These are phyloP conservation scores for Scedosporium minutisporum DNA, from an alignment of 2,329 filamentous ascomycete genomes.

Conservation along the genomic window DNA sequence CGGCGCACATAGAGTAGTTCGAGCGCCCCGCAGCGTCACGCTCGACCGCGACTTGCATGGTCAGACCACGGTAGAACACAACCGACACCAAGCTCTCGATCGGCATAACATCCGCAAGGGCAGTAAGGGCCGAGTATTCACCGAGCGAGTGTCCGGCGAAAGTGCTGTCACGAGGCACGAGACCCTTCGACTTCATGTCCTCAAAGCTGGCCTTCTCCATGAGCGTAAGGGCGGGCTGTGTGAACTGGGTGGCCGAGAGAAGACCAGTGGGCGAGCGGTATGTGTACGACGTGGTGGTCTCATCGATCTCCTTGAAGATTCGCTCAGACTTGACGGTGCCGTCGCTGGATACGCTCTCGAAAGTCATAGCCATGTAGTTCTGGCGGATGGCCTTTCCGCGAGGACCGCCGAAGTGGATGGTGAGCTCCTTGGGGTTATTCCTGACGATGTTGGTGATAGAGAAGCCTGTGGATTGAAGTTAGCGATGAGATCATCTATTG, in stretches of 20 bases:
- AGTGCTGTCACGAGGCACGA: slow-evolving; percentile 91
- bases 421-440: slow-evolving; percentile 98
- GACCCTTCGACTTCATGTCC: slow-evolving; percentile 95
- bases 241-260: slow-evolving; percentile 95
- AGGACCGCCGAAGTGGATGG: slow-evolving; percentile 94
- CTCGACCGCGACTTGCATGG: slow-evolving; percentile 98
- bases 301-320: slow-evolving; percentile 97
- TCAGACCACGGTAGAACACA: slow-evolving; percentile 97
- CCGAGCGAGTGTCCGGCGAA: slow-evolving; percentile 97
- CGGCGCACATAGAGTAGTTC: slow-evolving; percentile 98
- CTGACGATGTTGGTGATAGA: slow-evolving; percentile 98
- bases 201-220: slow-evolving; percentile 99
- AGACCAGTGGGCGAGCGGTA: slow-evolving; percentile 92
- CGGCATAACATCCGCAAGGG: slow-evolving; percentile 97
- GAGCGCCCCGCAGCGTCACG: slow-evolving; percentile 86
- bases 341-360: slow-evolving; percentile 91
- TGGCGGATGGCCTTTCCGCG: slow-evolving; percentile 94
- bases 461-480: slow-evolving; percentile 50
- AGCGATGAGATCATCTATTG: slow-evolving; percentile 4
- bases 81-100: slow-evolving; percentile 97
- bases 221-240: slow-evolving; percentile 88
- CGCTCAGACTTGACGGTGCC: slow-evolving; percentile 95
- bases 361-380: slow-evolving; percentile 99
- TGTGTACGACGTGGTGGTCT: slow-evolving; percentile 89
- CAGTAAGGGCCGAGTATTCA: slow-evolving; percentile 94